A percentile compares a stretch with the other conserved stretches of the same genome.
These are phyloP conservation scores for Xylariaceae sp. DNA, from an alignment of 2,329 filamentous ascomycete genomes.

Conservation along the genomic window DNA sequence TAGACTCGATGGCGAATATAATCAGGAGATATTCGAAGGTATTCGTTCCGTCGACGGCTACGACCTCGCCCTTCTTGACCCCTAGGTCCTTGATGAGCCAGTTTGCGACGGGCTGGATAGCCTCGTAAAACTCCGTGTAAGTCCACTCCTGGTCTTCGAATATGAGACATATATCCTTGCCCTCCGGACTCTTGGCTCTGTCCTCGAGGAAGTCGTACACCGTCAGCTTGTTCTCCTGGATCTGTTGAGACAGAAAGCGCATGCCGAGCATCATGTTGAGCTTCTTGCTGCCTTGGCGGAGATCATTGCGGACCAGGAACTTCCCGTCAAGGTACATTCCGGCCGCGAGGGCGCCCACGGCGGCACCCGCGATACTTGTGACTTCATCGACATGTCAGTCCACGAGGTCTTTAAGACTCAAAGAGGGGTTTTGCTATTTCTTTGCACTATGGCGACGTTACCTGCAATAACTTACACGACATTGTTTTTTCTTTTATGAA, in stretches of 20 bases:
- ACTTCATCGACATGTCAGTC: constrained; percentile 6
- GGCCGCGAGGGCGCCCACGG: constrained; percentile 11
- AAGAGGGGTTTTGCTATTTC: not conserved
- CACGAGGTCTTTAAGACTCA: too few species aligned
- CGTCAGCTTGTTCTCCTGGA: constrained; percentile 21
- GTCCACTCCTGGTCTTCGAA: constrained; percentile 59
- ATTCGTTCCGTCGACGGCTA: constrained; percentile 62
- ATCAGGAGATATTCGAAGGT: constrained; percentile 60
- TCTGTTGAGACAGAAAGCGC: constrained; percentile 33
- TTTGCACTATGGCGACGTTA: not conserved
- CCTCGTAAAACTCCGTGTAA: constrained; percentile 49
- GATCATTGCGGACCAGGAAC: constrained; percentile 16
- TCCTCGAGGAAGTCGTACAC: constrained; percentile 27
- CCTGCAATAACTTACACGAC: not conserved
- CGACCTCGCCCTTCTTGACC: constrained; percentile 54
- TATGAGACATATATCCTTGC: constrained; percentile 37
- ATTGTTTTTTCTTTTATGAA: not conserved
- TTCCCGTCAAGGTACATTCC: constrained; percentile 19
- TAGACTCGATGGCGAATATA: constrained; percentile 59
- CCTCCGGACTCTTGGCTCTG: constrained; percentile 20
- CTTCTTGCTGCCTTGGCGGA: constrained; percentile 10
- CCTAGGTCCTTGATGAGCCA: constrained; percentile 54
- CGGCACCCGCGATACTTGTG: constrained; percentile 11
- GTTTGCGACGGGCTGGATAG: constrained; percentile 53
- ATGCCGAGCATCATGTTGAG: not conserved